Base-by-base conservation (phyloP, 106 monocot genomes). In the Posidonia australis region DNA sequence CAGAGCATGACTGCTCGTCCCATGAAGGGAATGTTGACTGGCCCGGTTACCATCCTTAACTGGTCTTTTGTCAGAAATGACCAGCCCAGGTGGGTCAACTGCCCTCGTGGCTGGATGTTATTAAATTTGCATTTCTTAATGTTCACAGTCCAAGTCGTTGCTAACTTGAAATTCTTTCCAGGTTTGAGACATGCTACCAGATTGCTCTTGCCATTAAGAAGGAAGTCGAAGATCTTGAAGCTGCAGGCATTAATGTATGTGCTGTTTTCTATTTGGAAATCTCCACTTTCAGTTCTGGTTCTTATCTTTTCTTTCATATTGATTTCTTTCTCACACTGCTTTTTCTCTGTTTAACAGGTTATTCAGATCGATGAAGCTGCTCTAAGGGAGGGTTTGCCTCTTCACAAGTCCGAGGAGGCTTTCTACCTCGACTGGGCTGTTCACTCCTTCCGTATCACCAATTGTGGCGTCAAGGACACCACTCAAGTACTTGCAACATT, bases 21-120 rank as follows among this genome's bases (percentile, higher is more conserved):
- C 30, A 86, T 86, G 83, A 86, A 86, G 65, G 86, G 86, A 68
- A 86, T 86, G 86, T 72, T 86, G 70, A 86, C 86, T 24, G 86
- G 86, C 65, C 86, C 86, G 25, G 86, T 86, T n/a, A 86, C 86
- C n/a, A 86, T 86, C 49, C 86, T 86, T 57, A 86, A 82, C 74
- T 86, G 82, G 82, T 86, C 86, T 18, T 86, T 86, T 51, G 86
- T 86, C 66, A 79, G 86, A 41, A 77, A 86, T 46, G 86, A 86
- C 61, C 86, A 86, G 68, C 86, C 86, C 25, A 86, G 86, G 86
- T 86, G 12, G 68, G 24, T 53, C 21, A 21, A 53, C 10, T 21
- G 22, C 2, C 18, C 19, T 19, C 10, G 9, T 21, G 16, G 9
- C 12, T 10, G 10, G 23, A 23, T 21, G 20, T 12, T 53, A 2